Evolutionary conservation across 768 basidiomycete species (phyloP), one percentile per base, ranked within the genome.

Genomic region (Leccinum fibrillosum): DNA sequence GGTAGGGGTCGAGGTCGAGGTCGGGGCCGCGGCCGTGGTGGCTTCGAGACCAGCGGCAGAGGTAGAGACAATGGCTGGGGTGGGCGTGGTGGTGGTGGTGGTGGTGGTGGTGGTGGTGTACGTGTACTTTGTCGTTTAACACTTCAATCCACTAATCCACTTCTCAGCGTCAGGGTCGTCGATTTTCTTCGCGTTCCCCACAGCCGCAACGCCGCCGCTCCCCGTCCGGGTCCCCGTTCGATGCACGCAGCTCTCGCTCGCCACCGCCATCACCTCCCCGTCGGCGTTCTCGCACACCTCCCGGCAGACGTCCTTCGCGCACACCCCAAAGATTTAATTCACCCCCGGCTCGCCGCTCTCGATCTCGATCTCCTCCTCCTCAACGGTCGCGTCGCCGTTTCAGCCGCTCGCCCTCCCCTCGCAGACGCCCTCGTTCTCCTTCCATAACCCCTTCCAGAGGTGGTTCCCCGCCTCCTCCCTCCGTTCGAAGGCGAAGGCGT

Each of bases 11-110:
- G 86, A 2, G 84, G 87, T 2, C 66, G 85, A n/a, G 86, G 86
- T 0, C 72, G 87, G 12, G 81, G 83, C 4, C 74, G 85, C 42
- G 80, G 79, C 10, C 67, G 79, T 35, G 82, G 72, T 56, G 69
- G 80, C 4, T 77, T 75, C n/a, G 82, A 81, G 23, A 80, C 78
- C n/a, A 76, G 79, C 49, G 78, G 78, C 12, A 70, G 82, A 45
- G 76, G 77, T 19, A 72, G 80, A 53, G 88, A 86, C 59, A 74
- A 77, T 42, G 86, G 87, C 11, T 89, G 89, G 88, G 85, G 89
- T 54, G 75, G 70, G 10, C 77, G 89, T 64, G 86, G 86, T 23
- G 82, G 87, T 53, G 85, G 82, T 10, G 39, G 32, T 12, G 82
- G 87, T 53, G 85, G 82, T 10, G 39, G 32, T 12, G 82, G 87